Evolutionary conservation across 2,329 filamentous ascomycete species (phyloP).

Genomic region (Venturia oleaginea): DNA sequence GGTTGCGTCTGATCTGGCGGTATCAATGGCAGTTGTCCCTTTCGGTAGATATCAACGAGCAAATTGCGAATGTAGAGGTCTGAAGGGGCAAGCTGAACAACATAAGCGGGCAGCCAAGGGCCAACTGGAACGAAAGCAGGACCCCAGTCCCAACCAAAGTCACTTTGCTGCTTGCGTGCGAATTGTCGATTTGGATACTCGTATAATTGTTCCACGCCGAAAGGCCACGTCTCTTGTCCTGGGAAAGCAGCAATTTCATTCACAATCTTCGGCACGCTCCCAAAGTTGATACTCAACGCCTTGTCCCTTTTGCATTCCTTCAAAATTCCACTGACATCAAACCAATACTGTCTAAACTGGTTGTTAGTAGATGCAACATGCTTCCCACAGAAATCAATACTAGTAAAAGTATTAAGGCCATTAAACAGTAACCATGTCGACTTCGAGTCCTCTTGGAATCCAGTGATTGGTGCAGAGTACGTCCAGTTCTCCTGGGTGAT

Average conservation of each 20-base stretch:
- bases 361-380: conserved; percentile 50
- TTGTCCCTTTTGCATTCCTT: conserved; percentile 31
- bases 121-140: conserved; percentile 51
- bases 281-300: conserved; percentile 44
- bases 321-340: conserved; percentile 44
- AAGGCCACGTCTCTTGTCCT: conserved; percentile 30
- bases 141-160: conserved; percentile 59
- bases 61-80: conserved; percentile 41
- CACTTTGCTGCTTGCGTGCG: conserved; percentile 52
- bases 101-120: conserved; percentile 51
- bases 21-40: conserved; percentile 50
- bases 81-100: conserved; percentile 40
- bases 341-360: conserved; percentile 54
- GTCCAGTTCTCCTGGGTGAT: conserved; percentile 52
- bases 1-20: conserved; percentile 47
- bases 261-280: conserved; percentile 46
- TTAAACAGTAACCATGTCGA: conserved; percentile 51
- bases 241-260: conserved; percentile 43
- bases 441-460: conserved; percentile 22
- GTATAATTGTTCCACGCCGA: conserved; percentile 37
- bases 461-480: conserved; percentile 30
- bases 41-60: conserved; percentile 49
- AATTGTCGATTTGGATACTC: conserved; percentile 47
- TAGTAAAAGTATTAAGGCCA: conserved; percentile 52
- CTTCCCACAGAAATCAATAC: conserved; percentile 46